These are phyloP conservation scores for Backusella circina DNA, from an alignment of 192 early-diverging fungal species.

Conservation along the genomic window DNA sequence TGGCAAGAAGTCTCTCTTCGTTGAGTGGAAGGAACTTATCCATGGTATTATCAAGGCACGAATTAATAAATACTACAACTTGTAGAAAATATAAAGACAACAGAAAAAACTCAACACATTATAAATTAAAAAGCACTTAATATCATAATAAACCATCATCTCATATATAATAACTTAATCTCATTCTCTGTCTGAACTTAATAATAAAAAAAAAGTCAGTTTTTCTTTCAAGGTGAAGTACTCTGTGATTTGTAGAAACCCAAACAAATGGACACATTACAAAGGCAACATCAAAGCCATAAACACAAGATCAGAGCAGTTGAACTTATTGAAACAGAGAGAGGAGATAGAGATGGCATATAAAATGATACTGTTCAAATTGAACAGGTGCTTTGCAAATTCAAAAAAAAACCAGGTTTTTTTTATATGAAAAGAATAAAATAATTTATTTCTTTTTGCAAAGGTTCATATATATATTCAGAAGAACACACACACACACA, in stretches of 20 bases:
- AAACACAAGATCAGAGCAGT: background rate
- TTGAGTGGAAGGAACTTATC: conserved; percentile 44
- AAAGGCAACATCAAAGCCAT: background rate
- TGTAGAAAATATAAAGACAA: background rate
- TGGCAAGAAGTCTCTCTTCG: conserved; percentile 34
- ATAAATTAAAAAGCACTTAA: background rate
- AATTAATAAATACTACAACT: background rate
- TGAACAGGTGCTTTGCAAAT: background rate
- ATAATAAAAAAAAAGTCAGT: background rate
- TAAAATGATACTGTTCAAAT: background rate
- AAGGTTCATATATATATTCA: conserved; percentile 19
- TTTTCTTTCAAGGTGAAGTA: background rate
- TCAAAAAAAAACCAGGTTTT: background rate
- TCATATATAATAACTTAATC: background rate
- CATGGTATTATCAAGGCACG: background rate
- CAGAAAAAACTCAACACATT: background rate
- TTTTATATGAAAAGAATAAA: conserved; percentile 21
- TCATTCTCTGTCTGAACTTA: background rate
- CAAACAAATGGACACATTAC: background rate
- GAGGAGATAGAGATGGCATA: background rate
- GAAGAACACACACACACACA: background rate
- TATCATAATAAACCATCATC: background rate
- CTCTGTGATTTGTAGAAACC: background rate
- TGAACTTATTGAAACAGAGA: background rate
- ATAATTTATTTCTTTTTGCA: conserved; percentile 20